A percentile compares a stretch with the other conserved stretches of the same genome.
Conservation (phyloP, 306 rosid species). For the Castanea sativa region DNA sequence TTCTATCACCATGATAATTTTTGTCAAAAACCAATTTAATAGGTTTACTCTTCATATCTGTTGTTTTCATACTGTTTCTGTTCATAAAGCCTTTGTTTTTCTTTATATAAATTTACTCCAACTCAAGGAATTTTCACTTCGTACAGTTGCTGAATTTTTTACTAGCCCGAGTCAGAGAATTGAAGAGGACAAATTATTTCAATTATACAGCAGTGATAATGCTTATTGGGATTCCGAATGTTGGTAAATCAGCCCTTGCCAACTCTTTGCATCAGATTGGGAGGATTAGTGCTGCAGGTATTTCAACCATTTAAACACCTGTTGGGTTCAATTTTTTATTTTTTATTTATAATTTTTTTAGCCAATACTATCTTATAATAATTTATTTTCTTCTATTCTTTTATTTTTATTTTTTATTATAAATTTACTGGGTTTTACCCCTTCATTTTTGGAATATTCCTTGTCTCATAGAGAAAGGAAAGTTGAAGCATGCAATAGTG, state of each 20-base stretch:
- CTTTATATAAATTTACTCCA: background rate
- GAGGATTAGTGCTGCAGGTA: constrained; percentile 91
- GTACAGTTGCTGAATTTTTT: constrained; percentile 69
- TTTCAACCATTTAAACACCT: background rate
- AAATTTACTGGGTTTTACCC: background rate
- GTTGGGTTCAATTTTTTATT: background rate
- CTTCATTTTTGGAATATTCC: constrained; percentile 1
- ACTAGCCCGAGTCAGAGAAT: constrained; percentile 59
- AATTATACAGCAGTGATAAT: constrained; percentile 62
- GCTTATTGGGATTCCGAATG: constrained; percentile 86
- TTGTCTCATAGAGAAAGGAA: constrained; percentile 75
- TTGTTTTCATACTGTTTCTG: background rate
- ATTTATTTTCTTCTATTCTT: background rate
- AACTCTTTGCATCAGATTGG: constrained; percentile 85
- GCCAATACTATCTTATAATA: background rate
- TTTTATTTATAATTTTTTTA: too few species aligned
- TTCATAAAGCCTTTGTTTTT: background rate
- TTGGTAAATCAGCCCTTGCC: constrained; percentile 88
- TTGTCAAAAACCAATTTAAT: background rate
- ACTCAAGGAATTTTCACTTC: constrained; percentile 10
- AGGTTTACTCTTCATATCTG: background rate
- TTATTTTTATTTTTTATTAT: background rate
- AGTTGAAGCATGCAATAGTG: constrained; percentile 69
- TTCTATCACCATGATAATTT: background rate
- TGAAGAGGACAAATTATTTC: constrained; percentile 42